Evolutionary conservation across 2,329 filamentous ascomycete species (phyloP).

Genomic region (Trichoderma sp.): DNA sequence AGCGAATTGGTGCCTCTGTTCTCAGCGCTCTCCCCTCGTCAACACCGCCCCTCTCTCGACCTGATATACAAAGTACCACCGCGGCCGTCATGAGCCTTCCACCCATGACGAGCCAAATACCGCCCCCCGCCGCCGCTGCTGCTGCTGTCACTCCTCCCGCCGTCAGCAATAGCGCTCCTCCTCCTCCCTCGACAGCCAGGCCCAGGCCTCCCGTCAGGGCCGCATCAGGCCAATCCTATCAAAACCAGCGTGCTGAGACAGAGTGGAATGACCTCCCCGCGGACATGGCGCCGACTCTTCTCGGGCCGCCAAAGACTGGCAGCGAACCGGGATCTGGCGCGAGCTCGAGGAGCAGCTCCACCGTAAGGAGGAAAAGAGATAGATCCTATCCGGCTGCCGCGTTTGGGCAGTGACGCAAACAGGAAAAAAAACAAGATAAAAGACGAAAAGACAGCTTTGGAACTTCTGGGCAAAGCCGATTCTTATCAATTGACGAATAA

Average conservation of each 20-base stretch:
- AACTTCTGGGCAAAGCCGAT: neutral
- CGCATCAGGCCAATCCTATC: conserved; percentile 54
- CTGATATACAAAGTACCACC: conserved; percentile 37
- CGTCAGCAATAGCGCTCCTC: conserved; percentile 22
- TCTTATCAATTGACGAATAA: neutral
- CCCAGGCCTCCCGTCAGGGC: conserved; percentile 35
- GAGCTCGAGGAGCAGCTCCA: conserved; percentile 61
- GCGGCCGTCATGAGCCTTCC: conserved; percentile 42
- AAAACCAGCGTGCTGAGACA: conserved; percentile 60
- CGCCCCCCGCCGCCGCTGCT: conserved; percentile 22
- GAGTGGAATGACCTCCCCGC: conserved; percentile 70
- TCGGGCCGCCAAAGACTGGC: conserved; percentile 37
- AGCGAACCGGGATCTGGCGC: conserved; percentile 46
- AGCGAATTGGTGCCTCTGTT: conserved; percentile 45
- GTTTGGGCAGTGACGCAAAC: conserved; percentile 51
- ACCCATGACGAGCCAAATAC: conserved; percentile 31
- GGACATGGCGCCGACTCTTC: conserved; percentile 55
- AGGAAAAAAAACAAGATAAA: neutral
- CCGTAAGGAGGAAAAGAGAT: conserved; percentile 60
- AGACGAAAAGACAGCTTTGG: neutral
- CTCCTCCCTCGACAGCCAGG: neutral
- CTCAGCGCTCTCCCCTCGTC: conserved; percentile 34
- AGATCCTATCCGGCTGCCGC: conserved; percentile 65
- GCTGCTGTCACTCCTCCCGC: conserved; percentile 10
- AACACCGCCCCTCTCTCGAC: conserved; percentile 27